phyloP scores from a whole-genome alignment of 2,329 filamentous ascomycete species.

The Macrophomina pseudophaseolina region DNA sequence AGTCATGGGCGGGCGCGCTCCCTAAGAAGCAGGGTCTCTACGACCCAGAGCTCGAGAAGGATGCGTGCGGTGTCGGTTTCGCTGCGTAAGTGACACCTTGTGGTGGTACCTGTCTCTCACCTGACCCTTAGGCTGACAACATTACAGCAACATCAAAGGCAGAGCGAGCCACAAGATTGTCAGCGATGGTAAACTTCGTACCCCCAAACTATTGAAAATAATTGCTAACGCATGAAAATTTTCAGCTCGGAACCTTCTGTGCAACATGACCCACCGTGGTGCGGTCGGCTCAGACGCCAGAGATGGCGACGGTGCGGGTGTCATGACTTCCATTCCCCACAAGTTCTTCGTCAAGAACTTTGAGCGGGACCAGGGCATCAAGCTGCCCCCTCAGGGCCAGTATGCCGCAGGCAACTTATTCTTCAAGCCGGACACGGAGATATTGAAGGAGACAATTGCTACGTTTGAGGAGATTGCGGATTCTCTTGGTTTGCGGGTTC shows the following conservation, averaged over 20 bases:
- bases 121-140: background rate
- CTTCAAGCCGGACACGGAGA: constrained; percentile 95
- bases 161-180: constrained; percentile 97
- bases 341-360: constrained; percentile 99
- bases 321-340: constrained; percentile 99
- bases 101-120: background rate
- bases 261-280: constrained; percentile 99
- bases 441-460: constrained; percentile 85
- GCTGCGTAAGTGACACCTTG: constrained; percentile 75
- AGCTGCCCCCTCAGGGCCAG: constrained; percentile 85
- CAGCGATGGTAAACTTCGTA: constrained; percentile 75
- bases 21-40: constrained; percentile 99
- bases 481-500: constrained; percentile 82
- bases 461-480: constrained; percentile 94
- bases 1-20: constrained; percentile 92
- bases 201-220: background rate
- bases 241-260: constrained; percentile 86
- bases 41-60: constrained; percentile 93
- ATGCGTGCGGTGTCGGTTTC: constrained; percentile 99
- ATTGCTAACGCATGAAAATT: constrained; percentile 22
- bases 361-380: constrained; percentile 84
- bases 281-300: constrained; percentile 96
- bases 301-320: constrained; percentile 97
- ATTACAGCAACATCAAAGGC: constrained; percentile 91
- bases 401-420: constrained; percentile 98